Evolutionary conservation across 2,329 filamentous ascomycete genomes (phyloP), one percentile per base, ranked within the genome.

Genomic region (Byssochlamys sp.): DNA sequence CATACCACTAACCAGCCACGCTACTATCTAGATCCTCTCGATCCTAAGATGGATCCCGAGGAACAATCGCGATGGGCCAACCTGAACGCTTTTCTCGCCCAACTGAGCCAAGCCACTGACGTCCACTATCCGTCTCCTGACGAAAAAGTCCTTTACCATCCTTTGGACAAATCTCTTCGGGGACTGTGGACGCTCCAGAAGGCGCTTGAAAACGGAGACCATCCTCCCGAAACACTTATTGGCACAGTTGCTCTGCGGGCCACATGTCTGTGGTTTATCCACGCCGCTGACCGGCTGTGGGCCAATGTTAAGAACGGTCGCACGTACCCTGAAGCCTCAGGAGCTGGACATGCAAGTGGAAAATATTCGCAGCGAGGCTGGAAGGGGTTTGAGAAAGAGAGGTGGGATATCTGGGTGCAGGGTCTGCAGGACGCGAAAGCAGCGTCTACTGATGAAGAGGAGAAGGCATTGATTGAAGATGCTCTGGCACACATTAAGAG

Each of bases 61-160:
- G 27, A 61, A 54, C 50, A 55, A 54, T 29, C 54, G 25, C 58
- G 59, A 33, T 61, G 58, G 59, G 45, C n/a, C 4, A 61, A 58
- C 28, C 49, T 69, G 26, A 57, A 59, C 27, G 45, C 57, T 45
- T 63, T 63, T 55, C 53, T 64, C 55, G 62, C 59, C 28, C 59
- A 63, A 31, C 57, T 64, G 4, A 61, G 55, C n/a, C 57, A 61
- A 29, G 54, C 58, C 14, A 55, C 59, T 3, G 57, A 62, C 2
- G 39, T 63, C 55, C 35, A 28, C 26, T 57, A 59, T 50, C 5
- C 19, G 19, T 19, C 19, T 19, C 19, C 55, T 26, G 29, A 49
- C 12, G 49, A 58, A 35, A 28, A 53, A 54, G 25, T 45, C 28
- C 33, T 19, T 24, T 55, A 54, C n/a, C 50, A n/a, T 55, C 55